Base-by-base conservation (phyloP, 352 stramenopile genomes). In the Phytopythium aichiense region DNA sequence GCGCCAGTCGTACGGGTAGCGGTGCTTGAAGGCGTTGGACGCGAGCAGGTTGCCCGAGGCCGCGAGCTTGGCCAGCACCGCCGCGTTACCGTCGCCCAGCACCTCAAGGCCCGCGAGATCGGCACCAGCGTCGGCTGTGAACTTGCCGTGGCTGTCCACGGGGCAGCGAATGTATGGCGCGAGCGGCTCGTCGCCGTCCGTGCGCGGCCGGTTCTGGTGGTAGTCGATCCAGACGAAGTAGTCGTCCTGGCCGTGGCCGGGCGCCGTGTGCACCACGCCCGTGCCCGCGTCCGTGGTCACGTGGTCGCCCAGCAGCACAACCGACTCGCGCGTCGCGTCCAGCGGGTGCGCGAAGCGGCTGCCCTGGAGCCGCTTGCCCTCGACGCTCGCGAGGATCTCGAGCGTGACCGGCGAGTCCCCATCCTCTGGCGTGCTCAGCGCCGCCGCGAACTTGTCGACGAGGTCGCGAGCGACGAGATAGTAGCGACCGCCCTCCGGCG, bases 1-100 rank as follows among this genome's bases (percentile, higher is more conserved):
- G 59, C 98, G 87, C 97, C 98, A 99, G 82, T 99, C 98, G 86
- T 99, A 99, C 38, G 97, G 97, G 76, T 99, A 99, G 57, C 86
- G 77, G 58, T 99, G 97, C 56, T 87, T 82, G 67, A 98, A 98
- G 60, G 92, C 82, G 67, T 89, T 69, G 16, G 82, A 84, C 9
- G 87, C 83, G 30, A 99, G 75, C 56, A 99, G 77, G 16, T 88
- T 77, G 33, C 89, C 89, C 2, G 73, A 71, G 42, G 84, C 66
- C 45, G 78, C 68, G 20, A 99, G 82, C 49, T 86, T 74, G 28
- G 94, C 79, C 57, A 99, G 79, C n/a, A 99, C 89, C 2, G 87
- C 92, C 33, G 75, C 66, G 65, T 98, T 99, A 56, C 97, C 97
- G 25, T 98, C 93, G 4, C 68, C 74, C 33, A 91, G 69, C n/a